Conservation (phyloP, 1,139 yeast species). For the Barnettozyma hawaiiensis region DNA sequence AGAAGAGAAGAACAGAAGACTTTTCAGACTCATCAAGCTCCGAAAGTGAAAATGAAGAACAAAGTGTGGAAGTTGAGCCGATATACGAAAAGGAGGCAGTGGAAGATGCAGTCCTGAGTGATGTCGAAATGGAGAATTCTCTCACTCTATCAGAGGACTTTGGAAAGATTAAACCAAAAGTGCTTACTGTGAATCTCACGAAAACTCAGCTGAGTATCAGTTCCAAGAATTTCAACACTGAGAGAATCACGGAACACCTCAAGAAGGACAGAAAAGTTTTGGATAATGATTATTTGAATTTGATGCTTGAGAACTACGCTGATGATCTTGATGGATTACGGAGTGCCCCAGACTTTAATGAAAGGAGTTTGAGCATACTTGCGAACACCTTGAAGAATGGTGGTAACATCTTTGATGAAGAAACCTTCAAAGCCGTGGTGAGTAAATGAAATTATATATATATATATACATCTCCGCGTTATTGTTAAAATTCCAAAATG, state of each 20-base stretch:
- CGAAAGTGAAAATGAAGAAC: conserved; percentile 22
- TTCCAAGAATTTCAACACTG: conserved; percentile 21
- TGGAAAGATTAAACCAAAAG: conserved; percentile 24
- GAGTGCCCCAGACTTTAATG: conserved; percentile 58
- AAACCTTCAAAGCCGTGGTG: conserved; percentile 43
- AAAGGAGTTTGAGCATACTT: conserved; percentile 51
- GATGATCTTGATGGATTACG: conserved; percentile 61
- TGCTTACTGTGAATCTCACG: conserved; percentile 19
- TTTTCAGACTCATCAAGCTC: conserved; percentile 41
- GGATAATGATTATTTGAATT: conserved; percentile 46
- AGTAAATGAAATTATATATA: conserved; percentile 13
- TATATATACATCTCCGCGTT: too few relatives aligned
- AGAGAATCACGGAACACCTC: conserved; percentile 15
- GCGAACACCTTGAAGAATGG: conserved; percentile 67
- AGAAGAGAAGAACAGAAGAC: conserved; percentile 77
- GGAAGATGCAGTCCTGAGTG: conserved; percentile 34
- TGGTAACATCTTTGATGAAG: conserved; percentile 59
- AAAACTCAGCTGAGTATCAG: conserved; percentile 22
- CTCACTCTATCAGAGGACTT: conserved; percentile 18
- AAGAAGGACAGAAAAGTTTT: conserved; percentile 36
- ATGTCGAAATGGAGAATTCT: conserved; percentile 30
- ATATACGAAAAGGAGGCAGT: conserved; percentile 13
- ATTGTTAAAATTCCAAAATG: background rate
- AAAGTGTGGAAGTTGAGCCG: conserved; percentile 11
- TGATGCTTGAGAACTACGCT: conserved; percentile 55